Evolutionary conservation across 2,329 filamentous ascomycete species (phyloP).

Genomic region (Stenocarpella maydis): DNA sequence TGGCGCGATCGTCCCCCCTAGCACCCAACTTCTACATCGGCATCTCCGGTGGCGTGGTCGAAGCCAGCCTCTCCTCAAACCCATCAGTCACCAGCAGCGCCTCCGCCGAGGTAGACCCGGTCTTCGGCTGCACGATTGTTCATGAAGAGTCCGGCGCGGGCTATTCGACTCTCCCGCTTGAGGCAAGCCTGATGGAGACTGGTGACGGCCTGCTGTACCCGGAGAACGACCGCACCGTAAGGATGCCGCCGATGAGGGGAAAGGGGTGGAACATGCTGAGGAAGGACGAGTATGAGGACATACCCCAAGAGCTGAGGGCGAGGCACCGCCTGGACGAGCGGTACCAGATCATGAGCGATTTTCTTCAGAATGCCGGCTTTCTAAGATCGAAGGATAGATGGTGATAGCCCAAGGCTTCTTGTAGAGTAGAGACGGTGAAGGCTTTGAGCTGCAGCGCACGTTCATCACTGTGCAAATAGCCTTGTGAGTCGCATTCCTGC

Average conservation of each 20-base stretch:
- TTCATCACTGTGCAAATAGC: no score
- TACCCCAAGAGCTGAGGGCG: conserved; percentile 21
- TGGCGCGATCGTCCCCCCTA: conserved; percentile 56
- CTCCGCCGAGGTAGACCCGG: conserved; percentile 18
- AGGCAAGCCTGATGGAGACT: conserved; percentile 40
- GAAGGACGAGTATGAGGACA: conserved; percentile 3
- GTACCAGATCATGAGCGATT: conserved; percentile 38
- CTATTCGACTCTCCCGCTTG: conserved; percentile 37
- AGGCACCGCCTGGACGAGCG: conserved; percentile 40
- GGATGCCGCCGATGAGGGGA: conserved; percentile 37
- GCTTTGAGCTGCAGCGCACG: neutral
- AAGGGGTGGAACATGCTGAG: conserved; percentile 29
- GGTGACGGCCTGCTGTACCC: conserved; percentile 40
- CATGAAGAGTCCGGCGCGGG: conserved; percentile 29
- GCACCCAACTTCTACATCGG: conserved; percentile 60
- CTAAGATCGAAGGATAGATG: neutral
- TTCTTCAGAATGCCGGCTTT: conserved; percentile 7
- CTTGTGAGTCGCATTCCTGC: no score
- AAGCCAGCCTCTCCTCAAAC: conserved; percentile 47
- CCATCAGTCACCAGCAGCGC: neutral
- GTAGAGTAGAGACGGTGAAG: neutral
- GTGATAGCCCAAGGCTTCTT: neutral
- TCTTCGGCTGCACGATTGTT: conserved; percentile 31
- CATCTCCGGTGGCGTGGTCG: conserved; percentile 55
- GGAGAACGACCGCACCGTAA: conserved; percentile 35